Conservation (phyloP, 2,329 filamentous ascomycete genomes). For the Berkeleyomyces rouxiae region DNA sequence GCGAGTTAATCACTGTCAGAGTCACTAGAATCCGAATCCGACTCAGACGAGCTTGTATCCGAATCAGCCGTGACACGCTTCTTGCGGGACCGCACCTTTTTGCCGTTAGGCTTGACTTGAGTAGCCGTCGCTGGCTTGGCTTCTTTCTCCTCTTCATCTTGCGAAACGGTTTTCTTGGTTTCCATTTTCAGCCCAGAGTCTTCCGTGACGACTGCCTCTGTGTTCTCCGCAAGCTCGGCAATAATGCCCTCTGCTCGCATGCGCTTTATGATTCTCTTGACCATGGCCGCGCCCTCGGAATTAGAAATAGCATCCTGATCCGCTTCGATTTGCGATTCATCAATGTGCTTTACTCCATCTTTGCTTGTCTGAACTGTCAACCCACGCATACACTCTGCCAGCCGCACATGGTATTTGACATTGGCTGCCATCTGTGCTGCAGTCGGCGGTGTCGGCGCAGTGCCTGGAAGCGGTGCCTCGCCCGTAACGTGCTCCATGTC, state of each 20-base stretch:
- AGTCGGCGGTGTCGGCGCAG: conserved; percentile 6
- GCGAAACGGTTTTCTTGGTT: conserved; percentile 6
- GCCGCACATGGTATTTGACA: conserved; percentile 34
- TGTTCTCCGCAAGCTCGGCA: conserved; percentile 28
- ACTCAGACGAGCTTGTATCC: conserved; percentile 19
- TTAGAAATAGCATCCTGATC: conserved; percentile 18
- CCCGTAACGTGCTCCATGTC: conserved; percentile 36
- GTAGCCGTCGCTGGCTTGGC: not conserved
- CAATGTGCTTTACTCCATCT: conserved; percentile 22
- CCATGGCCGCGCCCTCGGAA: conserved; percentile 23
- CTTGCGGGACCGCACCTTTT: conserved; percentile 20
- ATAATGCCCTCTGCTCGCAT: conserved; percentile 45
- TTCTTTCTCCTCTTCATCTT: conserved; percentile 7
- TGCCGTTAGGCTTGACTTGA: conserved; percentile 21
- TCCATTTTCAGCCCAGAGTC: not conserved
- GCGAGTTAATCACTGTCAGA: conserved; percentile 11
- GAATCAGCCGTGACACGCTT: conserved; percentile 17
- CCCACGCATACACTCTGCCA: conserved; percentile 35
- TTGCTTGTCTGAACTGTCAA: conserved; percentile 29
- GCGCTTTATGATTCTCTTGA: conserved; percentile 41
- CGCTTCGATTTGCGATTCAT: conserved; percentile 37
- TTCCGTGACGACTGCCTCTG: conserved; percentile 7
- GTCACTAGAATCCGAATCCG: conserved; percentile 21
- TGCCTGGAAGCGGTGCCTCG: conserved; percentile 19
- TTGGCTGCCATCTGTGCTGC: conserved; percentile 19